Evolutionary conservation across 2,329 filamentous ascomycete species (phyloP).

Genomic region (Apiospora malaysiana): DNA sequence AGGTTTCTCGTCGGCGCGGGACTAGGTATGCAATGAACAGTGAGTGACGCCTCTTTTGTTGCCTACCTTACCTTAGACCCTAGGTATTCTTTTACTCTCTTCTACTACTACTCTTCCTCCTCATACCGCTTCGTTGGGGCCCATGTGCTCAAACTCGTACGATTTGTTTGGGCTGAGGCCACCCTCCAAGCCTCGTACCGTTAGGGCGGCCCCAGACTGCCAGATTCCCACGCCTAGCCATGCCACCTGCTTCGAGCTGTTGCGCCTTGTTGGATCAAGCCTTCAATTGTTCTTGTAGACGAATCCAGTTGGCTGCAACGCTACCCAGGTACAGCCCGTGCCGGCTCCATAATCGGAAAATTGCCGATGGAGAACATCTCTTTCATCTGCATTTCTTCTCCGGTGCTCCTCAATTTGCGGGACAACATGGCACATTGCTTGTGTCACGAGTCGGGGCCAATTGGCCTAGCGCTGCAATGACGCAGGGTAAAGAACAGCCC

Average conservation of each 20-base stretch:
- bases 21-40: not conserved
- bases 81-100: not conserved
- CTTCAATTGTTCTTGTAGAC: not conserved
- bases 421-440: not conserved
- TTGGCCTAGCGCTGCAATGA: slow-evolving; percentile 9
- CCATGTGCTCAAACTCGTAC: slow-evolving; percentile 4
- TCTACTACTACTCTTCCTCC: not conserved
- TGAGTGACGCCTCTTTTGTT: not conserved
- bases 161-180: not conserved
- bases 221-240: not conserved
- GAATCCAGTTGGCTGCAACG: not conserved
- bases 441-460: slow-evolving; percentile 9
- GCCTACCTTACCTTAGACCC: too few species aligned
- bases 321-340: not conserved
- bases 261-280: not conserved
- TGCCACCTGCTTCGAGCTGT: not conserved
- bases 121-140: not conserved
- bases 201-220: not conserved
- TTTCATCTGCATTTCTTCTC: slow-evolving; percentile 8
- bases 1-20: not conserved
- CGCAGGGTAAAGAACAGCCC: slow-evolving; percentile 1
- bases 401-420: slow-evolving; percentile 3
- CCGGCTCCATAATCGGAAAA: slow-evolving; percentile 11
- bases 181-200: not conserved
- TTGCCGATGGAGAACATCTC: slow-evolving; percentile 17